Evolutionary conservation across 257 asterid species (phyloP), one percentile per base, ranked within the genome.

Genomic region (Echites panduratus): DNA sequence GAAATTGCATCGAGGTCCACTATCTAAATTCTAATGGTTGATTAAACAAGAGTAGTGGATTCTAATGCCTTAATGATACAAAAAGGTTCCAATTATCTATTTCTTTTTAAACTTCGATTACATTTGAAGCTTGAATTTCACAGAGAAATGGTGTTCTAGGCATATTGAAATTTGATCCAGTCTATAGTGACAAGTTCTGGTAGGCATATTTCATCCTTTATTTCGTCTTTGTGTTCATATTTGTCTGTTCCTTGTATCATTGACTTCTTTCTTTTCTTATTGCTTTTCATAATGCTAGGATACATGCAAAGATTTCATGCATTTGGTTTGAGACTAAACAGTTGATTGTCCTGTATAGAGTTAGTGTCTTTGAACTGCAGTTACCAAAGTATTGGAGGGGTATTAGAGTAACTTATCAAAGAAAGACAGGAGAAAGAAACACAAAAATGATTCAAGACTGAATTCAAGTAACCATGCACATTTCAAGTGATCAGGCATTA

Each of bases 221-320:
- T 54, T 54, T 22, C 57, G 43, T 71, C 26, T 54, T 54, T 54
- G 44, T 26, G 32, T 57, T 71, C 29, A 47, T 54, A 54, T 54
- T 22, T n/a, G n/a, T 54, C 13, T 54, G 29, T 54, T 22, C 61
- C 29, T 22, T 32, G 38, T 32, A 10, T 11, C 13, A 10, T 27
- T 59, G 16, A 29, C 66, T 59, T 12, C 19, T 59, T 26, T 41
- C 19, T 59, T 57, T 16, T 22, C 17, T 57, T 24, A 8, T 57
- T 57, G 4, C 11, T 57, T 19, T 22, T 32, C 43, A 24, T 57
- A 8, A 24, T 26, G 24, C 13, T n/a, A 2, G 12, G 7, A 57
- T 24, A 26, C 7, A 24, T 57, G 64, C 64, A 57, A 57, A 57
- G 24, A 12, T 24, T 24, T 16, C 38, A 58, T 58, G 59, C 27